A percentile compares a stretch with the other conserved stretches of the same genome.
Conservation (phyloP, 768 basidiomycete genomes). For the Hortiboletus campestris region DNA sequence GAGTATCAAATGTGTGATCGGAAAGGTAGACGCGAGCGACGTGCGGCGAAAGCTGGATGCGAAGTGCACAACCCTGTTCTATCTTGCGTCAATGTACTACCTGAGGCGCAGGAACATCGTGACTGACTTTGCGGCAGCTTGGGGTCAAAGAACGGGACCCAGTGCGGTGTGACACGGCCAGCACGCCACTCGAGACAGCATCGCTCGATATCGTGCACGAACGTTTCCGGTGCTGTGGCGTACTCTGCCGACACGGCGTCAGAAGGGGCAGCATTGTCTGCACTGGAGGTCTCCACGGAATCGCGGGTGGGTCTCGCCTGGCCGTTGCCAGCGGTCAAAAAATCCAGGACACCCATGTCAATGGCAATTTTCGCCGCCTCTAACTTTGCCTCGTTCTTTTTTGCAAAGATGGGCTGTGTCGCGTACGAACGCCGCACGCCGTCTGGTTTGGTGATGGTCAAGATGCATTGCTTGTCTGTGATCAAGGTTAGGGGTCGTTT, state of each 20-base stretch:
- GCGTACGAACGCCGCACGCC: slow-evolving; percentile 52
- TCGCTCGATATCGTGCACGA: slow-evolving; percentile 46
- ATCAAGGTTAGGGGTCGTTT: slow-evolving; percentile 1
- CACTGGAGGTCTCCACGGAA: neutral
- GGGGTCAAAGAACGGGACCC: slow-evolving; percentile 49
- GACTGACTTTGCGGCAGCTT: slow-evolving; percentile 45
- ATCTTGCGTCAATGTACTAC: neutral
- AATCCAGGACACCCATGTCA: slow-evolving; percentile 59
- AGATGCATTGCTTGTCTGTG: slow-evolving; percentile 56
- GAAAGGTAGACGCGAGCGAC: slow-evolving; percentile 52
- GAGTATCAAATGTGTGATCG: slow-evolving; percentile 41
- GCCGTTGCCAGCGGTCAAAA: slow-evolving; percentile 48
- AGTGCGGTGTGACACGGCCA: slow-evolving; percentile 49
- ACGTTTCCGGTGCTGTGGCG: neutral
- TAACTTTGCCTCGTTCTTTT: slow-evolving; percentile 52
- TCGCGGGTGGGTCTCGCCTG: slow-evolving; percentile 37
- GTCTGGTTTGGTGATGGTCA: slow-evolving; percentile 58
- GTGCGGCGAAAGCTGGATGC: slow-evolving; percentile 51
- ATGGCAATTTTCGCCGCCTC: slow-evolving; percentile 54
- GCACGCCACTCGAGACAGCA: slow-evolving; percentile 57
- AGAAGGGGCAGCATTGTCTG: neutral
- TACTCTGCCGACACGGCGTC: neutral
- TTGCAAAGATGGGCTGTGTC: slow-evolving; percentile 43
- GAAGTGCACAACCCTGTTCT: slow-evolving; percentile 57
- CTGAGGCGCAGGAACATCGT: neutral